Evolutionary conservation across 1,284 basidiomycete species (phyloP).

Genomic region (Ustilago bromivora): DNA sequence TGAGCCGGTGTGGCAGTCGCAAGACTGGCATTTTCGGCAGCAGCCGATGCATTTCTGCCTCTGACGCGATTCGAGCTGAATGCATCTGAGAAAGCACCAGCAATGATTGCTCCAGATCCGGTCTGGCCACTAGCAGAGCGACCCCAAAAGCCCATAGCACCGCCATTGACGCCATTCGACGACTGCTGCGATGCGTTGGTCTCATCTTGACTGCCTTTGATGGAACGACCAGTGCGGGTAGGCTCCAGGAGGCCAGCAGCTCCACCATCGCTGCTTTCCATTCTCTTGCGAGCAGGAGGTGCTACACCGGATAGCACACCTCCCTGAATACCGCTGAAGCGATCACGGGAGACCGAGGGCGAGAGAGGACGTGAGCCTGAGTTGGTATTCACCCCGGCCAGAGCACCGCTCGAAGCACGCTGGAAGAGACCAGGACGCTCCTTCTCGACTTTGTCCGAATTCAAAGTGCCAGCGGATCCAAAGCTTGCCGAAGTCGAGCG

Average conservation of each 20-base stretch:
- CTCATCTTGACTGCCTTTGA: slow-evolving; percentile 31
- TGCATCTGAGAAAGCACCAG: slow-evolving; percentile 37
- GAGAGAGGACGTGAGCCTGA: slow-evolving; percentile 42
- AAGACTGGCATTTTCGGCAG: slow-evolving; percentile 16
- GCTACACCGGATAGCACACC: slow-evolving; percentile 60
- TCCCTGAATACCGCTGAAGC: slow-evolving; percentile 60
- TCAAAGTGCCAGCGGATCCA: slow-evolving; percentile 30
- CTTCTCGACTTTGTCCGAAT: slow-evolving; percentile 47
- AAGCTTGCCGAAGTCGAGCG: slow-evolving; percentile 44
- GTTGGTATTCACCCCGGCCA: slow-evolving; percentile 31
- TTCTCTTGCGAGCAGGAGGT: slow-evolving; percentile 53
- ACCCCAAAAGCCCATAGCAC: slow-evolving; percentile 27
- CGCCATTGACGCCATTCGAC: slow-evolving; percentile 16
- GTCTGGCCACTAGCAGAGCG: slow-evolving; percentile 21
- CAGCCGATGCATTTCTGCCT: slow-evolving; percentile 24
- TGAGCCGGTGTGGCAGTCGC: slow-evolving; percentile 19
- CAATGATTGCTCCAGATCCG: neutral
- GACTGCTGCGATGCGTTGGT: slow-evolving; percentile 12
- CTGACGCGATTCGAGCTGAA: slow-evolving; percentile 50
- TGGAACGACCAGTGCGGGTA: slow-evolving; percentile 22
- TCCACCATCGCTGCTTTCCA: slow-evolving; percentile 54
- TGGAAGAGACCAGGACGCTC: slow-evolving; percentile 59
- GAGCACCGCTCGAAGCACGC: slow-evolving; percentile 46
- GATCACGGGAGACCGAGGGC: slow-evolving; percentile 52
- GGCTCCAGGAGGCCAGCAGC: slow-evolving; percentile 7